phyloP scores from a whole-genome alignment of 257 asterid genomes.

The Solanum chiquidenum region DNA sequence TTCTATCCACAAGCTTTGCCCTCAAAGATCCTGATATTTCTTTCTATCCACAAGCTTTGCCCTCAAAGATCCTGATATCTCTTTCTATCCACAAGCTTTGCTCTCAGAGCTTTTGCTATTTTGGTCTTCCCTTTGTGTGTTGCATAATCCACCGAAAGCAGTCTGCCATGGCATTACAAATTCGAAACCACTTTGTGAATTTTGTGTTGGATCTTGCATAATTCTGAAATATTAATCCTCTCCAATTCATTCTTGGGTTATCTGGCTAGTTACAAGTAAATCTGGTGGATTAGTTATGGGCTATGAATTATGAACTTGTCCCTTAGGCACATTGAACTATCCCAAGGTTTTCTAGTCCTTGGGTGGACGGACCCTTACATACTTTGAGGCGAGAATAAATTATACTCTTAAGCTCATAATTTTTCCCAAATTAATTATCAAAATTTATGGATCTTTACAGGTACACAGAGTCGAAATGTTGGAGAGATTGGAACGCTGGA shows the following conservation, averaged over 20 bases:
- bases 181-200: background rate
- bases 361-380: background rate
- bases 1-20: background rate
- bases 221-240: background rate
- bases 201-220: background rate
- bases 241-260: background rate
- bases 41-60: background rate
- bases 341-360: background rate
- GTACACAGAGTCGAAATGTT: background rate
- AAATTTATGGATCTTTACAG: background rate
- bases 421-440: background rate
- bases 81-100: background rate
- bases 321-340: background rate
- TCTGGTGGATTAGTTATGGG: background rate
- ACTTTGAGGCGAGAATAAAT: background rate
- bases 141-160: background rate
- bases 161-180: background rate
- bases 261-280: background rate
- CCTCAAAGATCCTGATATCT: background rate
- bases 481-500: background rate
- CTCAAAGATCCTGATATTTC: background rate
- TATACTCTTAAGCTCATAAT: background rate
- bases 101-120: too few relatives aligned
- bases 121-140: too few relatives aligned
- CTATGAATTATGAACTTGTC: background rate